Percentiles rank a stretch among this genome's conserved stretches.
Evolutionary conservation across 148 eudicot species (phyloP).

Genomic region (Vaccinium myrtillus): DNA sequence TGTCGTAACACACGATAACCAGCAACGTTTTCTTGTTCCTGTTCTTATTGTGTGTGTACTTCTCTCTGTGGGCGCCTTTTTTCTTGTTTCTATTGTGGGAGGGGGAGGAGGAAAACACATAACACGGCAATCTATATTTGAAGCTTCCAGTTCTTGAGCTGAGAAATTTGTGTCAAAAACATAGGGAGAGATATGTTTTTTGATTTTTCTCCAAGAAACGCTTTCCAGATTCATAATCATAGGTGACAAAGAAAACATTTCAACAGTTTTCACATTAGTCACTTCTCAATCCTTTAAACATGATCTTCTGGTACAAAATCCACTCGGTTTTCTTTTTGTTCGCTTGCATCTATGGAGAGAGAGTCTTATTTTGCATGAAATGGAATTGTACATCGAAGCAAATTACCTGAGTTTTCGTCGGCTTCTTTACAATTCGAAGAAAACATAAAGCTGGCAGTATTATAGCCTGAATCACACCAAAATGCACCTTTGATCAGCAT

Average conservation of each 20-base stretch:
- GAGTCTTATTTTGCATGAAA: neutral
- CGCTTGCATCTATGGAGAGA: neutral
- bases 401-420: slow-evolving; percentile 63
- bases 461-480: slow-evolving; percentile 45
- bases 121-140: neutral
- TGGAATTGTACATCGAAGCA: neutral
- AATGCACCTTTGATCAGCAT: neutral
- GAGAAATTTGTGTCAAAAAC: neutral
- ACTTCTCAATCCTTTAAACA: neutral
- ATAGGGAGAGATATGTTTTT: neutral
- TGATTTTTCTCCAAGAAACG: neutral
- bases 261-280: neutral
- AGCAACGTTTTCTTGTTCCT: neutral
- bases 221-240: neutral
- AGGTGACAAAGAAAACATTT: neutral
- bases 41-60: neutral
- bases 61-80: neutral
- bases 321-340: neutral
- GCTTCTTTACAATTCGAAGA: slow-evolving; percentile 56
- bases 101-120: neutral
- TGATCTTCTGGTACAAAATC: neutral
- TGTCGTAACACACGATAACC: neutral
- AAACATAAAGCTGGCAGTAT: slow-evolving; percentile 75
- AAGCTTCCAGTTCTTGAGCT: neutral
- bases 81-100: neutral